Evolutionary conservation across 176 grass and related monocot genomes (phyloP), one percentile per base, ranked within the genome.

Genomic region (Triticum turgidum): DNA sequence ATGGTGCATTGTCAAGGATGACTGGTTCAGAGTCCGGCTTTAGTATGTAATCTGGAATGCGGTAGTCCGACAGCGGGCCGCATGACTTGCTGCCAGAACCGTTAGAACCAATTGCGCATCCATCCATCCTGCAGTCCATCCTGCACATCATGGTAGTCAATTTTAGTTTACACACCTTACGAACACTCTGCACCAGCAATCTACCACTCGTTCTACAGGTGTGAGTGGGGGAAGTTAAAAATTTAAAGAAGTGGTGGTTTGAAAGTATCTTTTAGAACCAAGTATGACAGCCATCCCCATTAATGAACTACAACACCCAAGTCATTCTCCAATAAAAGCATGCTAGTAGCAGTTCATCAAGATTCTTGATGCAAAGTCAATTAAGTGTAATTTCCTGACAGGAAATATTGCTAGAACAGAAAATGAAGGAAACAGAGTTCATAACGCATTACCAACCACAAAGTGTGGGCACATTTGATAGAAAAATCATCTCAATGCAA

Each of bases 11-110:
- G 18, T 42, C 65, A 64, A 77, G 0, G 17, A 38, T 68, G 20
- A 35, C 9, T 41, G 2, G 75, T 61, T 79, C 75, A 1, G 85
- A 74, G 20, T 91, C 97, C 0, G 90, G 85, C 17, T 87, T 87
- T 13, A 99, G 79, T 83, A 99, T 99, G 89, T 99, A 99, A 88
- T 92, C 89, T 8, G 97, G 97, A 59, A 99, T 96, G 80, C 52
- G 78, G 85, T 91, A 96, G 69, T 98, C 90, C 10, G 79, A 51
- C 24, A 78, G 77, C 49, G 42, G 54, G 20, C 79, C 84, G 8
- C 68, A 79, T 71, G 83, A 67, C 14, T 45, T 74, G 69, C 11
- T 45, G 76, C 65, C 41, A n/a, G 73, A 61, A 81, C 80, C 72
- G 42, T 79, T 86, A 14, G 75, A 21, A 9, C 51, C 5, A 76